Base-by-base conservation (phyloP, 352 stramenopile species). In the Peronosclerospora sorghi region DNA sequence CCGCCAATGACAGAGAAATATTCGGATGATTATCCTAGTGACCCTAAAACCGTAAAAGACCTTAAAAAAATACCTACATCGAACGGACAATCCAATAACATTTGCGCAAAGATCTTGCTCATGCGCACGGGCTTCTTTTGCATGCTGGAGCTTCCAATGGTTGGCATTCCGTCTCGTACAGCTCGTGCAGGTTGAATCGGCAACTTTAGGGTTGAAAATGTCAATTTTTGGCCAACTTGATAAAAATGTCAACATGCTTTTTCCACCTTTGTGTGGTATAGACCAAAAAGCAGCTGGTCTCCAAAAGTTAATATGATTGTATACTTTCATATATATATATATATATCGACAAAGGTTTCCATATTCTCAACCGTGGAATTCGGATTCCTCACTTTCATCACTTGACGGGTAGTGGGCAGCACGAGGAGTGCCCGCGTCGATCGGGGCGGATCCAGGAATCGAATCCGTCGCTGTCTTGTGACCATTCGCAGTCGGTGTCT, bases 91-190 rank as follows among this genome's bases (percentile, higher is more conserved):
- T 81, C 61, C 14, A 48, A 32, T 27, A 84, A 35, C 76, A 89
- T 89, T 5, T 79, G 62, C 17, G 60, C 64, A 50, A 89, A 86
- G 42, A 77, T 14, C 32, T 80, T 70, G 42, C 67, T 68, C 73
- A 89, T 71, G 21, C 76, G 76, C 48, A 70, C 48, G 14, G 71
- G 56, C 20, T 46, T 37, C 39, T 73, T 73, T 45, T 54, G 59
- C 0, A 40, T n/a, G 19, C 51, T 55, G 4, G 48, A 35, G 9
- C 34, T 48, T 30, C 41, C 43, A 23, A 37, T 32, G 2, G 61
- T 35, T n/a, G n/a, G n/a, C 53, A 66, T 66, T 9, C 29, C 24
- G 18, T 18, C 34, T 34, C 9, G 4, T n/a, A n/a, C 28, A 4
- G 9, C 15, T n/a, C n/a, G n/a, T n/a, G n/a, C n/a, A n/a, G 6